Conservation (phyloP, 192 early-diverging fungal genomes). For the Geosiphon pyriformis region DNA sequence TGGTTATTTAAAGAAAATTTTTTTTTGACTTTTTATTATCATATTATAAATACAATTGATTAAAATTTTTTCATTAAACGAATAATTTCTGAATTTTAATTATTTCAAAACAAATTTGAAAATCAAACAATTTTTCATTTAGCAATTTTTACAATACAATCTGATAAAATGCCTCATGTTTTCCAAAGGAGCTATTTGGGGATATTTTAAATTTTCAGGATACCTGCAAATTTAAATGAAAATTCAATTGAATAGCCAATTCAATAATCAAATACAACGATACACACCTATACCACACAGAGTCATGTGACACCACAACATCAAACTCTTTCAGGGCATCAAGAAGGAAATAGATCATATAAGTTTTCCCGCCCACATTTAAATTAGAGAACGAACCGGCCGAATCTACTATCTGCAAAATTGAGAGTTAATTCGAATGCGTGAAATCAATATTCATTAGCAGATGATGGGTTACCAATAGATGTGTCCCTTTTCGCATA, state of each 20-base stretch:
- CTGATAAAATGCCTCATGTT: background rate
- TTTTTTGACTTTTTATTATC: no score
- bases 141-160: background rate
- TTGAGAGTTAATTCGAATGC: background rate
- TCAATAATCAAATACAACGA: background rate
- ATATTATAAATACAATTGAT: no score
- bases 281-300: slow-evolving; percentile 66
- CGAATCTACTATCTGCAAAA: slow-evolving; percentile 67
- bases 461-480: slow-evolving; percentile 50
- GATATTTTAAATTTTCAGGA: background rate
- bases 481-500: slow-evolving; percentile 58
- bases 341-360: slow-evolving; percentile 88
- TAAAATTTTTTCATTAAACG: no score
- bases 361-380: slow-evolving; percentile 63
- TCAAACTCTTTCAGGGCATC: slow-evolving; percentile 72
- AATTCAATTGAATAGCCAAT: background rate
- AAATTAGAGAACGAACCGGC: slow-evolving; percentile 90
- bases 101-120: no score
- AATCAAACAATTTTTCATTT: no score
- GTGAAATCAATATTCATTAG: background rate
- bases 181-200: background rate
- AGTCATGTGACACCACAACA: slow-evolving; percentile 60
- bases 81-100: no score
- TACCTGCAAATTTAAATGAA: background rate
- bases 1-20: no score